Percentiles rank a stretch among this genome's conserved stretches.
These are phyloP conservation scores for Melaleuca quinquenervia DNA, from an alignment of 345 rosid species.

Conservation along the genomic window DNA sequence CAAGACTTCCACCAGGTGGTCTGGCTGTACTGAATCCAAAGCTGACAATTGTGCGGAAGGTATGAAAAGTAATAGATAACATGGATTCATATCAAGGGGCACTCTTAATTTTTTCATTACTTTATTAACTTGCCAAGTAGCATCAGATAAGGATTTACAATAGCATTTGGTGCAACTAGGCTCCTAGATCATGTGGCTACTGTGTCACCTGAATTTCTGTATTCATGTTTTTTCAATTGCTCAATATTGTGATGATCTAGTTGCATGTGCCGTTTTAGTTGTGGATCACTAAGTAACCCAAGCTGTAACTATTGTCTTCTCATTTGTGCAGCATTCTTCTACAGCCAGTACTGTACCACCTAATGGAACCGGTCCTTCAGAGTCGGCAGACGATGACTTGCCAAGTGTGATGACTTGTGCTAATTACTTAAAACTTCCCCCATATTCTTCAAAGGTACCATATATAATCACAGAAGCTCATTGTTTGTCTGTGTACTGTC, in stretches of 20 bases:
- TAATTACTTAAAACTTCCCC: constrained; percentile 97
- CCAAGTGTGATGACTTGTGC: constrained; percentile 99
- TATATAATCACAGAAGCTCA: neutral
- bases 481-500: neutral
- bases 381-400: constrained; percentile 87
- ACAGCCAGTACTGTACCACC: constrained; percentile 46
- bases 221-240: neutral
- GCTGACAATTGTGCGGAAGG: constrained; percentile 97
- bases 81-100: neutral
- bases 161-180: neutral
- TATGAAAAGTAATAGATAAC: constrained; percentile 10
- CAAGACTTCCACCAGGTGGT: constrained; percentile 99
- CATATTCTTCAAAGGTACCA: constrained; percentile 88
- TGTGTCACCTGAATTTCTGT: neutral
- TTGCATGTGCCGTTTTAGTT: neutral
- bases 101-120: neutral
- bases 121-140: neutral
- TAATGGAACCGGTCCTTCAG: constrained; percentile 60
- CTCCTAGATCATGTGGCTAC: neutral
- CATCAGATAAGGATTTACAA: neutral
- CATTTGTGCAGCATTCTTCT: constrained; percentile 67
- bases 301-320: neutral
- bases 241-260: neutral
- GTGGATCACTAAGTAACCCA: neutral
- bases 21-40: constrained; percentile 91